A percentile compares a stretch with the other conserved stretches of the same genome.
Evolutionary conservation across 2,329 filamentous ascomycete species (phyloP).

Genomic region (Neoarthrinium moseri): DNA sequence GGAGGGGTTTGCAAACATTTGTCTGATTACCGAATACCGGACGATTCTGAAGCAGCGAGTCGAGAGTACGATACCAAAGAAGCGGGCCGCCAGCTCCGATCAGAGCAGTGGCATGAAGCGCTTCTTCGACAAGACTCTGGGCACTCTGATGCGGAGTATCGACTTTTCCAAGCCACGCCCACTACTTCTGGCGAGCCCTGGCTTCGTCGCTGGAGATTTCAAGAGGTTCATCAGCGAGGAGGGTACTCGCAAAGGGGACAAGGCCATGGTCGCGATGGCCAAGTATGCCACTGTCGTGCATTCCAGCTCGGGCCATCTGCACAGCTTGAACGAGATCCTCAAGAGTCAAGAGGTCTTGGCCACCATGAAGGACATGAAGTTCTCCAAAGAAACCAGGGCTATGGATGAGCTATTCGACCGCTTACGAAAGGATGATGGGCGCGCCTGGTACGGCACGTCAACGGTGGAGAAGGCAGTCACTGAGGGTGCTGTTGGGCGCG

Average conservation of each 20-base stretch:
- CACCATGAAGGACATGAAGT: slow-evolving; percentile 83
- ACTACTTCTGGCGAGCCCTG: slow-evolving; percentile 82
- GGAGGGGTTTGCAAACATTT: slow-evolving; percentile 81
- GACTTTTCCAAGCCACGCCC: slow-evolving; percentile 71
- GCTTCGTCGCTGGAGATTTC: slow-evolving; percentile 82
- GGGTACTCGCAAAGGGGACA: slow-evolving; percentile 59
- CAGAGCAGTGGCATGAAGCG: slow-evolving; percentile 69
- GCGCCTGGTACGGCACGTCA: slow-evolving; percentile 84
- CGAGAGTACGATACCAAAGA: slow-evolving; percentile 66
- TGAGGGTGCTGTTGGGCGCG: slow-evolving; percentile 83
- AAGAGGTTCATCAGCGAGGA: slow-evolving; percentile 69
- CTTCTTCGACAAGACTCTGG: slow-evolving; percentile 77
- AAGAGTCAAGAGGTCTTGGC: slow-evolving; percentile 75
- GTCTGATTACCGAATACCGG: slow-evolving; percentile 76
- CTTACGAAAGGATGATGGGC: slow-evolving; percentile 79
- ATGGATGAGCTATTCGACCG: slow-evolving; percentile 83
- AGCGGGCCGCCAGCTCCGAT: slow-evolving; percentile 62
- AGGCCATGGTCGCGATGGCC: slow-evolving; percentile 61
- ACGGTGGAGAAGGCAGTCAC: slow-evolving; percentile 82
- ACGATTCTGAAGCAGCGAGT: slow-evolving; percentile 72
- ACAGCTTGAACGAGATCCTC: slow-evolving; percentile 84
- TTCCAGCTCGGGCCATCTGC: slow-evolving; percentile 79
- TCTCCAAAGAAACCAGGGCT: slow-evolving; percentile 75
- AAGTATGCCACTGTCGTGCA: slow-evolving; percentile 74
- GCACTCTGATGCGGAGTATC: slow-evolving; percentile 74